Conservation (phyloP, 2,329 filamentous ascomycete genomes). For the Thielaviopsis musarum region DNA sequence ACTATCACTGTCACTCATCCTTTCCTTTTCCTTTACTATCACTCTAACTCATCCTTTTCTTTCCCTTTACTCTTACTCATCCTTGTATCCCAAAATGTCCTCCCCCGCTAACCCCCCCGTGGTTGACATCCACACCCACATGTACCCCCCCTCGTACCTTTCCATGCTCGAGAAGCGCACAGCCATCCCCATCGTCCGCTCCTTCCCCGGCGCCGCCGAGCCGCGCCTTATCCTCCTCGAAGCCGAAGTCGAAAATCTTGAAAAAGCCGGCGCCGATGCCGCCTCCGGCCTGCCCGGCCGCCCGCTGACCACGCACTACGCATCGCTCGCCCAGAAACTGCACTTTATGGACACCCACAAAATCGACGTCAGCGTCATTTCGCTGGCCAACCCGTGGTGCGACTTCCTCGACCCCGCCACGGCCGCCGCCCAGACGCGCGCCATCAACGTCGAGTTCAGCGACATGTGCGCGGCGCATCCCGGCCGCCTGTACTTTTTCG, state of each 20-base stretch:
- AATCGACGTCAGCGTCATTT: conserved; percentile 72
- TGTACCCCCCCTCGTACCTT: conserved; percentile 50
- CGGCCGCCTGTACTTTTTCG: conserved; percentile 67
- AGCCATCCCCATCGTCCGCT: conserved; percentile 54
- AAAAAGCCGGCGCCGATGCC: conserved; percentile 36
- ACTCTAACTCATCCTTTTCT: too few relatives aligned
- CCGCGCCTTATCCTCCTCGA: conserved; percentile 51
- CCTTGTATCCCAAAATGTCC: too few relatives aligned
- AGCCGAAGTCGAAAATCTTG: conserved; percentile 28
- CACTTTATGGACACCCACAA: conserved; percentile 74
- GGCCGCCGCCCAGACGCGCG: conserved; percentile 33
- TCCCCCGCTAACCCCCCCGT: conserved; percentile 20
- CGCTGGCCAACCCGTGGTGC: conserved; percentile 84
- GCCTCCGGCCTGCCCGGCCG: conserved; percentile 45
- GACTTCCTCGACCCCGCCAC: conserved; percentile 53
- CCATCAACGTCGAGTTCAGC: conserved; percentile 66
- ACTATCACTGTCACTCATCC: too few relatives aligned
- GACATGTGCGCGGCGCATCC: conserved; percentile 48
- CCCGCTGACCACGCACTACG: conserved; percentile 71
- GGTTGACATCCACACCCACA: conserved; percentile 54
- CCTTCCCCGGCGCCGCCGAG: conserved; percentile 38
- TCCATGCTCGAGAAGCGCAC: conserved; percentile 39
- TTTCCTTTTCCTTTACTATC: too few relatives aligned
- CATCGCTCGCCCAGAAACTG: conserved; percentile 62
- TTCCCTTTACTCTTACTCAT: too few relatives aligned